Conservation (phyloP, 2,329 filamentous ascomycete genomes). For the Aphanocladium album region DNA sequence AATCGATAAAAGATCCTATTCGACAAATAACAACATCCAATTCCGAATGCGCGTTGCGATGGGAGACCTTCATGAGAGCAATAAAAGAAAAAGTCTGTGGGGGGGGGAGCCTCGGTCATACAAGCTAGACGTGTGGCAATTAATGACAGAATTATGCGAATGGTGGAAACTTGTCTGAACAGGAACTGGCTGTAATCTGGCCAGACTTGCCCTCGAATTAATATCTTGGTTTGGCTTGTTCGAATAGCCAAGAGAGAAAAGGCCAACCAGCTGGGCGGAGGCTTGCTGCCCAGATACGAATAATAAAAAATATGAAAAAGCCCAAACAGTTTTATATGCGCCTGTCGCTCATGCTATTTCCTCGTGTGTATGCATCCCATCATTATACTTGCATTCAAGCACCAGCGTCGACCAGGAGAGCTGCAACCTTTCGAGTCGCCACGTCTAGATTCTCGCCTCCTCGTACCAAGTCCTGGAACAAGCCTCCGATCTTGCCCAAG, state of each 20-base stretch:
- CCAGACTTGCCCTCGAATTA: background rate
- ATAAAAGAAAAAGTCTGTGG: background rate
- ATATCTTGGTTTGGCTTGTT: background rate
- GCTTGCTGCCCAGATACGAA: background rate
- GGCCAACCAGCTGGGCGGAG: background rate
- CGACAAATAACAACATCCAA: background rate
- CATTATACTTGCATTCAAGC: background rate
- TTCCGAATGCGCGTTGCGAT: background rate
- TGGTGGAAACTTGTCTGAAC: background rate
- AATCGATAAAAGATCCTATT: too few relatives aligned
- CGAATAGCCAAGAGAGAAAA: background rate
- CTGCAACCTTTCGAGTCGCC: conserved; percentile 55
- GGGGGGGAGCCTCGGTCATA: background rate
- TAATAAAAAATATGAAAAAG: conserved; percentile 9
- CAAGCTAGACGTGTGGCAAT: background rate
- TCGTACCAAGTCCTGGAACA: conserved; percentile 56
- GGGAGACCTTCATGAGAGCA: background rate
- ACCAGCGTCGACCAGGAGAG: conserved; percentile 41
- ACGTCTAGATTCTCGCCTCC: conserved; percentile 49
- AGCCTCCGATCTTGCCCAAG: conserved; percentile 51
- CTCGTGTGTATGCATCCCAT: conserved; percentile 4
- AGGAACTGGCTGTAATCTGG: background rate
- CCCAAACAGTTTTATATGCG: conserved; percentile 18
- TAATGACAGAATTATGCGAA: background rate
- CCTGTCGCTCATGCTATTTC: conserved; percentile 5